Base-by-base conservation (phyloP, 768 basidiomycete genomes). In the Podaxis sp. region DNA sequence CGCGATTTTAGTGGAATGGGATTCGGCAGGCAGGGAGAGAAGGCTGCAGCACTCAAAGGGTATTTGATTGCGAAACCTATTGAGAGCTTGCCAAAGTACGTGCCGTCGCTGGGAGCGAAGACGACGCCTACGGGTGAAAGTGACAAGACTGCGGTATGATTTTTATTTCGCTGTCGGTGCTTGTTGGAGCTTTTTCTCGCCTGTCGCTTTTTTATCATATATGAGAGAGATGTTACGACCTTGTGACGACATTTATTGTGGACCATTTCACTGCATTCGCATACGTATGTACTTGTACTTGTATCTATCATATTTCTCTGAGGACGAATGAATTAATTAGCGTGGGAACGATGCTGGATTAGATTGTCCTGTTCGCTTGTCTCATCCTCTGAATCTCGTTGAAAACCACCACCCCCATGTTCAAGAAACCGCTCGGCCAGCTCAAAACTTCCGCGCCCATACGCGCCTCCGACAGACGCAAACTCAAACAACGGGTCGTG, bases 11-110 rank as follows among this genome's bases (percentile, higher is more conserved):
- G 32, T 13, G 59, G 59, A 7, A 61, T 61, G 52, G 92, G 93
- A 1, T 95, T 94, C 66, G 93, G 92, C 16, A 79, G 84, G 54
- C 90, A 91, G 69, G 91, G 83, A 21, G 89, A 93, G 78, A 92
- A 89, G 74, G 79, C 80, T 42, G 91, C 91, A 4, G 87, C 79
- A 3, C 75, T 88, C 53, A 82, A 80, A 67, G 90, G 91, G 72
- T 70, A 62, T 72, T 70, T 65, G 40, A 61, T 72, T 54, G 59
- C 65, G 44, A 73, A 69, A 54, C 73, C 73, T 11, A 65, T 70
- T 48, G 73, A 74, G 62, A 67, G 66, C 13, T 67, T 73, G 21
- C 72, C 63, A 11, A 62, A 65, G 18, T 69, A 69, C 55, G 61
- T 51, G 23, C 37, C 67, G 5, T 37, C 47, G 3, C 18, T 25